These are phyloP conservation scores for Trypanosoma melophagium DNA, from an alignment of 208 protist species.

Conservation along the genomic window DNA sequence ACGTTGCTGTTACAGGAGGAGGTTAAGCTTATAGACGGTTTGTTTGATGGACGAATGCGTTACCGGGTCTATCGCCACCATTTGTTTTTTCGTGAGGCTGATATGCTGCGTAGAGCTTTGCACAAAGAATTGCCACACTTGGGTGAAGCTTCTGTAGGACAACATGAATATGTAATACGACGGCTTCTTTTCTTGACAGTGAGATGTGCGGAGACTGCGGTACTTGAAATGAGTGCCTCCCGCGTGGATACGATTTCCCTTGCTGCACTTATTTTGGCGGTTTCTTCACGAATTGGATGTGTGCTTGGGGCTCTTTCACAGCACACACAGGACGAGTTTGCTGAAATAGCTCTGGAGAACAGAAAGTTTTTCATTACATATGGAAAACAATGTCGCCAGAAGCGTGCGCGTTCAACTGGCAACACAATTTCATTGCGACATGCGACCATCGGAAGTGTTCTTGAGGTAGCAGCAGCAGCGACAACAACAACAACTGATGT, in stretches of 20 bases:
- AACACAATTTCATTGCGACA: slow-evolving; percentile 1
- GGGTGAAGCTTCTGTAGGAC: background rate
- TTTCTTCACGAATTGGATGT: slow-evolving; percentile 48
- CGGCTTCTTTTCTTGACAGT: slow-evolving; percentile 26
- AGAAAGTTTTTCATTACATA: slow-evolving; percentile 11
- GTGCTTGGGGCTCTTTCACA: slow-evolving; percentile 20
- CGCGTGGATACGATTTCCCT: slow-evolving; percentile 61
- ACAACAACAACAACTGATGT: too few relatives aligned
- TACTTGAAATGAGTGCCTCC: slow-evolving; percentile 47
- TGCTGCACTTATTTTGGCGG: slow-evolving; percentile 34
- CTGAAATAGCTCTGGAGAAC: background rate
- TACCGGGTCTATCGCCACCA: slow-evolving; percentile 55
- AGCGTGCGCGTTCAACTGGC: slow-evolving; percentile 1
- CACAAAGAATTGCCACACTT: slow-evolving; percentile 10
- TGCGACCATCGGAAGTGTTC: slow-evolving; percentile 13
- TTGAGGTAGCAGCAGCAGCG: background rate
- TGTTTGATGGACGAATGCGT: slow-evolving; percentile 18
- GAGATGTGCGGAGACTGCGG: slow-evolving; percentile 38
- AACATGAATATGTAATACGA: background rate
- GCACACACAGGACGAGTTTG: slow-evolving; percentile 1
- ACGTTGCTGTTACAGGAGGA: slow-evolving; percentile 20
- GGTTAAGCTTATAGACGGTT: slow-evolving; percentile 13
- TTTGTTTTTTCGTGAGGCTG: slow-evolving; percentile 36
- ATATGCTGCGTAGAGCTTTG: slow-evolving; percentile 20
- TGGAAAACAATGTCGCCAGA: background rate